Percentiles rank a stretch among this genome's conserved stretches.
Evolutionary conservation across 352 stramenopile genomes (phyloP).

Genomic region (Ochromonadaceae sp.): DNA sequence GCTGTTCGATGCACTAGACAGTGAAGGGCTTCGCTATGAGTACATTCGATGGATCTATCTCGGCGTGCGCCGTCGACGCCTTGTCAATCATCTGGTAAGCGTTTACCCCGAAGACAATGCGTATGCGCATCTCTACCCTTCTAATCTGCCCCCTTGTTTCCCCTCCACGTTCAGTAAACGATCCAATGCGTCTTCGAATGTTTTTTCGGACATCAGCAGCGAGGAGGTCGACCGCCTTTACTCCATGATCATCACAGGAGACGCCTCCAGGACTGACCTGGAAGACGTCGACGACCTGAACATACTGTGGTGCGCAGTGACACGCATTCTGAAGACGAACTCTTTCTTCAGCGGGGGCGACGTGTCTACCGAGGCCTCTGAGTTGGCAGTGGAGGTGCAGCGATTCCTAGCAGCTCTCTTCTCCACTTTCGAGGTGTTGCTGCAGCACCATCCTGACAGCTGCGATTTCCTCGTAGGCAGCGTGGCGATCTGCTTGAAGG

Average conservation of each 20-base stretch:
- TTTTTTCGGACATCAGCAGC: not conserved
- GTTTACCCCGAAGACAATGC: too few relatives aligned
- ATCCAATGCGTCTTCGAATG: not conserved
- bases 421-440: constrained; percentile 4
- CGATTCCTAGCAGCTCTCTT: not conserved
- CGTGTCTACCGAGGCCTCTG: not conserved
- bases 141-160: too few relatives aligned
- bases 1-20: too few relatives aligned
- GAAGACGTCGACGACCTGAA: not conserved
- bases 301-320: not conserved
- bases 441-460: not conserved
- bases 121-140: too few relatives aligned
- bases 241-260: not conserved
- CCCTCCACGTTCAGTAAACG: too few relatives aligned
- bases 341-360: not conserved
- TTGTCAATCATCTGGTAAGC: too few relatives aligned
- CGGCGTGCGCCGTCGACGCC: too few relatives aligned
- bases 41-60: too few relatives aligned
- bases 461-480: not conserved
- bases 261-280: not conserved
- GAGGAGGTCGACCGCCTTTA: not conserved
- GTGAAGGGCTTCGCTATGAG: too few relatives aligned
- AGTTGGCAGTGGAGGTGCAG: not conserved
- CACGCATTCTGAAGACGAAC: not conserved
- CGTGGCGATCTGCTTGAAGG: not conserved